These are phyloP conservation scores for Eucalyptus polybractea DNA, from an alignment of 345 rosid species.

Conservation along the genomic window DNA sequence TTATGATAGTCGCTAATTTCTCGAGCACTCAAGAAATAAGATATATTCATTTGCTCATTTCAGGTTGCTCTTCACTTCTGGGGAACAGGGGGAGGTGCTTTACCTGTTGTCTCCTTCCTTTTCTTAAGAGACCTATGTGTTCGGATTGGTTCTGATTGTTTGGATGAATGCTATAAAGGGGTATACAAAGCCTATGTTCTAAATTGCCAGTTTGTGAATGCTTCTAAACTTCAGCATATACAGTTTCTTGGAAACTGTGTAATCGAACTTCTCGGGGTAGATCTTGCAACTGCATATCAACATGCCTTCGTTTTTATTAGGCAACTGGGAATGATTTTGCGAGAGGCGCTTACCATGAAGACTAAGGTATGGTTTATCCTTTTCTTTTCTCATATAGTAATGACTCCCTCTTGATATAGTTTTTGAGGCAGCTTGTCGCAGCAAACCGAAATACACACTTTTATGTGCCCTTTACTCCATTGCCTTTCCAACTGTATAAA, in stretches of 20 bases:
- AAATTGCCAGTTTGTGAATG: conserved; percentile 85
- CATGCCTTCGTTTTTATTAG: conserved; percentile 89
- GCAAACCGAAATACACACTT: not conserved
- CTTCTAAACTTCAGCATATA: conserved; percentile 60
- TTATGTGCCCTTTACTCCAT: not conserved
- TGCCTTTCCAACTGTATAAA: not conserved
- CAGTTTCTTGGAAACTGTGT: conserved; percentile 80
- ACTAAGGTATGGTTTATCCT: conserved; percentile 51
- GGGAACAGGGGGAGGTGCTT: conserved; percentile 88
- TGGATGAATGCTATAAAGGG: conserved; percentile 87
- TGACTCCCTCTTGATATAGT: not conserved
- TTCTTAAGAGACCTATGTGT: conserved; percentile 79
- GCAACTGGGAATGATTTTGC: conserved; percentile 74
- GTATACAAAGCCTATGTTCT: conserved; percentile 85
- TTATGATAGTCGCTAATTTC: not conserved
- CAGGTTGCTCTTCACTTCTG: conserved; percentile 92
- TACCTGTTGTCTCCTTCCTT: conserved; percentile 73
- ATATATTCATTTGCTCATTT: not conserved
- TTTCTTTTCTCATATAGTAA: not conserved
- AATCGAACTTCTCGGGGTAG: conserved; percentile 77
- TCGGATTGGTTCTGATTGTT: conserved; percentile 64
- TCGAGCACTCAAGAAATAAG: not conserved
- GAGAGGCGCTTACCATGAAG: conserved; percentile 75
- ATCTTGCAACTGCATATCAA: conserved; percentile 82
- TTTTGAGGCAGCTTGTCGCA: not conserved